These are phyloP conservation scores for Bathelium albidoporum DNA, from an alignment of 495 filamentous ascomycete genomes.

Conservation along the genomic window DNA sequence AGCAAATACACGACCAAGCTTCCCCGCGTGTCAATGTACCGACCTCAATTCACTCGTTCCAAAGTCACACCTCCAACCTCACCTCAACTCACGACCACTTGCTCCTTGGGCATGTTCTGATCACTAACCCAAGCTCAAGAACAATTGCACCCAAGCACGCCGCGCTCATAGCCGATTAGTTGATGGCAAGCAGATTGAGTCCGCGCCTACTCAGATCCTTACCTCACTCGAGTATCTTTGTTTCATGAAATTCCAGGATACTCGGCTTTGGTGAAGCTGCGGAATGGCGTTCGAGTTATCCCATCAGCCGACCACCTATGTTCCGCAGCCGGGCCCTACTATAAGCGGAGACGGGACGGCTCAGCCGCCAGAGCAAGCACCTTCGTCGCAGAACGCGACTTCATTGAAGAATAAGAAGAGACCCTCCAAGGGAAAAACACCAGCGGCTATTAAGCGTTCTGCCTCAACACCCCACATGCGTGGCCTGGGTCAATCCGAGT, in stretches of 20 bases:
- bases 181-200: slow-evolving; percentile 1
- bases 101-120: neutral
- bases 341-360: slow-evolving; percentile 3
- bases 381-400: neutral
- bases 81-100: neutral
- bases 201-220: neutral
- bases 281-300: slow-evolving; percentile 5
- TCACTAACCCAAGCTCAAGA: neutral
- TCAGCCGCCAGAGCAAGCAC: neutral
- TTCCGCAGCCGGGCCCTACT: neutral
- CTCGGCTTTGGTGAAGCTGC: neutral
- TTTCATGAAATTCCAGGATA: slow-evolving; percentile 1
- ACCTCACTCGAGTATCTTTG: neutral
- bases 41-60: slow-evolving; percentile 5
- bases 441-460: neutral
- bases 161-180: neutral
- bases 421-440: neutral
- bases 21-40: slow-evolving; percentile 2
- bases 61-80: neutral
- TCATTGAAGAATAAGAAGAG: slow-evolving; percentile 2
- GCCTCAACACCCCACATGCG: slow-evolving; percentile 2
- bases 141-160: neutral
- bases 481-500: neutral
- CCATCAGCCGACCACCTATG: neutral
- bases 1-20: neutral